Evolutionary conservation across 75 land plant species (phyloP), one percentile per base, ranked within the genome.

Genomic region (Adiantum capillusveneris): DNA sequence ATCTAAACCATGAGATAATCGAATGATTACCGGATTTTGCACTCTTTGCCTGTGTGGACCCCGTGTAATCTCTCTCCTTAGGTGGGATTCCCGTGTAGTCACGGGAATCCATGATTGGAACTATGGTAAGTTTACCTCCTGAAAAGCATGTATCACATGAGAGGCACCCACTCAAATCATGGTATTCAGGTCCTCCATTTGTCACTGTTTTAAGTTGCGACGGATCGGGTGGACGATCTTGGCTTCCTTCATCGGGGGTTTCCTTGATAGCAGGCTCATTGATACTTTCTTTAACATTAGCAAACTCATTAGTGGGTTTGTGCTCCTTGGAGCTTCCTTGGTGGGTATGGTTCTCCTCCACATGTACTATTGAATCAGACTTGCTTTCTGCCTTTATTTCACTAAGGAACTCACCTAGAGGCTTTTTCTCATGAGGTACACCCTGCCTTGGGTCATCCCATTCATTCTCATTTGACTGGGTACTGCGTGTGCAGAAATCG

Each of bases 31-130:
- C 49, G n/a, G 49, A n/a, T 20, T 17, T 46, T 1, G 49, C 3
- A 34, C 9, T 46, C 49, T 17, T 46, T 5, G 49, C 3, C 37
- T 34, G 37, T 9, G 9, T 34, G 37, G 37, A 34, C 9, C 37
- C 37, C 9, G 37, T 34, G 9, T 34, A 34, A 9, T 34, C 37
- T 34, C 37, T 34, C 9, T 34, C 49, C 14, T 46, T 46, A 6
- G 49, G 49, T 46, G 49, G 49, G 3, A 46, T 14, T 46, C 14
- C 49, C 3, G 49, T 46, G 49, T 46, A 46, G 14, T 46, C 49
- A 17, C 49, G 49, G 2, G 49, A 46, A 46, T 46, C 49, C 49
- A 46, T 46, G n/a, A 46, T 1, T 46, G 49, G 49, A 46, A 46
- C 49, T 7, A 46, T 20, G n/a, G 49, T 46, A n/a, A 46, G 5